Evolutionary conservation across 345 rosid genomes (phyloP), one percentile per base, ranked within the genome.

Genomic region (Aethionema arabicum): DNA sequence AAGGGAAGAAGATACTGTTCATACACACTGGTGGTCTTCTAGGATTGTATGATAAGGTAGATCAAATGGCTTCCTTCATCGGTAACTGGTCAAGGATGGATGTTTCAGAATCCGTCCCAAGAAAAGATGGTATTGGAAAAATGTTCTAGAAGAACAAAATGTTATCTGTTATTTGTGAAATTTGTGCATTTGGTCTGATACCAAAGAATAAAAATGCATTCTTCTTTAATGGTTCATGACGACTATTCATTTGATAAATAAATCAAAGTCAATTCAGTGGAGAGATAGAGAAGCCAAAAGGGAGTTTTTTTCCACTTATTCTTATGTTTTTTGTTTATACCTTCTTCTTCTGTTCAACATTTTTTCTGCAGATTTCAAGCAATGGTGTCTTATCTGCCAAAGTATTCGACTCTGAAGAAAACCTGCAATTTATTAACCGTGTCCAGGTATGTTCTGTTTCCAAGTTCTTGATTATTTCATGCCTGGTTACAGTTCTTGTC

Each of bases 1-100:
- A 89, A 56, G 95, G 93, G 52, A 82, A 82, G 66, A 89, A 81
- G 72, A 68, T 92, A 52, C 82, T 85, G 55, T 87, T 92, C 72
- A 69, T 92, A 66, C 95, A 92, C 79, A 89, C 96, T 0, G 91
- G 97, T 11, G 95, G 98, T 9, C 85, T 85, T 32, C 85, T 89
- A 1, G 95, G 95, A 2, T 76, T 89, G 72, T 87, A 52, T 14
- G 96, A 92, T 63, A 89, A 89, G 80, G 90, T 79, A 11, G 95
- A 87, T 58, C 84, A 87, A 73, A 58, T 92, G 83, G 76, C 78
- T 48, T 37, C 95, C 3, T 75, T 80, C 49, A 69, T 92, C 3
- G 77, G 78, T 31, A 85, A 85, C 35, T 92, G 95, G 85, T 52
- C 53, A 9, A 70, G 90, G 15, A 79, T 92, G 97, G 91, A 87